Conservation (phyloP, 2,329 filamentous ascomycete genomes). For the Aspergillus puulaauensis region DNA sequence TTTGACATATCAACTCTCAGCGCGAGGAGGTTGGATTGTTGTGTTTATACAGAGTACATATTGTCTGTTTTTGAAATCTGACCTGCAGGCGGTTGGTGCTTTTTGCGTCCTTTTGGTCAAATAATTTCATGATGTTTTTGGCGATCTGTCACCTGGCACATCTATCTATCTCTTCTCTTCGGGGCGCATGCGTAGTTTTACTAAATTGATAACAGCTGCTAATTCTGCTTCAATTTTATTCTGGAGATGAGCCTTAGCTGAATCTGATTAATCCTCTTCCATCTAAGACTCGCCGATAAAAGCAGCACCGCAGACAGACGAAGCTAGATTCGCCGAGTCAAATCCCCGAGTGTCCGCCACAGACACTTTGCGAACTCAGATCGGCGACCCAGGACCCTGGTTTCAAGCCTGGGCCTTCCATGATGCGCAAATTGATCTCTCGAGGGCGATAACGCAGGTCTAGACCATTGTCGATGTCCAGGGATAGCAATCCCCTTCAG, state of each 20-base stretch:
- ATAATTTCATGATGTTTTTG: neutral
- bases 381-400: conserved; percentile 5
- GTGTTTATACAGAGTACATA: conserved; percentile 1
- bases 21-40: conserved; percentile 4
- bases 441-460: conserved; percentile 19
- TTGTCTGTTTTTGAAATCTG: neutral
- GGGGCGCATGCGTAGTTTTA: neutral
- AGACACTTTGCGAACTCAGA: conserved; percentile 5
- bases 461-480: conserved; percentile 27
- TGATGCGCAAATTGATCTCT: neutral
- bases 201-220: neutral
- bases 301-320: neutral
- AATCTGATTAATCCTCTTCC: neutral
- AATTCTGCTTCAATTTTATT: neutral
- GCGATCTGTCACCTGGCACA: neutral
- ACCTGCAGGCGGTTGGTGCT: conserved; percentile 1
- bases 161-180: neutral
- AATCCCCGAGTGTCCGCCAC: neutral
- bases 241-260: neutral
- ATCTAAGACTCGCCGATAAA: neutral
- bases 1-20: conserved; percentile 4
- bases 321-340: neutral
- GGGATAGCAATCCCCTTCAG: conserved; percentile 15
- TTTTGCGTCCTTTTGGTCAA: neutral
- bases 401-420: conserved; percentile 3